phyloP scores from a whole-genome alignment of 495 filamentous ascomycete genomes.

The Bacidia rubella region DNA sequence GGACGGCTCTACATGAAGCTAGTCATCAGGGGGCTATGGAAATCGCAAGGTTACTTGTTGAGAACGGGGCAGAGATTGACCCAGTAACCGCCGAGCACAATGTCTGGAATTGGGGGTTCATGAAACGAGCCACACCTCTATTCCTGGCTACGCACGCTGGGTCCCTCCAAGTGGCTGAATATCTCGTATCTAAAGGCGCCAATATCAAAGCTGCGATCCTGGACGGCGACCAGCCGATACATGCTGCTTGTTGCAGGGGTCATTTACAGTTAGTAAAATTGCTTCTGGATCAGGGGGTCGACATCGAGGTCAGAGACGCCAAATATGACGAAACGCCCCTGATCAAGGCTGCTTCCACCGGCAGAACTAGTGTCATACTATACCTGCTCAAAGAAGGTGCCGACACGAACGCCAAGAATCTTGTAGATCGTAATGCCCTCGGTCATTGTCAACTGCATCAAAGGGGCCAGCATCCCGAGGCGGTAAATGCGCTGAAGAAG shows the following conservation, averaged over 20 bases:
- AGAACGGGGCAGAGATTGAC: slow-evolving; percentile 13
- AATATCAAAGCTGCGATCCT: neutral
- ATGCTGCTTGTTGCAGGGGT: slow-evolving; percentile 4
- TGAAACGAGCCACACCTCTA: neutral
- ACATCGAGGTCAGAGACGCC: slow-evolving; percentile 5
- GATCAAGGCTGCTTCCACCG: slow-evolving; percentile 9
- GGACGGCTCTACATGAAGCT: slow-evolving; percentile 7
- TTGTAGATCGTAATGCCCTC: slow-evolving; percentile 2
- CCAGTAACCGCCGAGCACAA: neutral
- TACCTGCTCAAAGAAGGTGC: slow-evolving; percentile 4
- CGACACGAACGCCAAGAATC: neutral
- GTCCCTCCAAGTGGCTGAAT: neutral
- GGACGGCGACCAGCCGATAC: slow-evolving; percentile 3
- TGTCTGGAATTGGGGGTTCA: neutral
- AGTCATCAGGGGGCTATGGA: neutral
- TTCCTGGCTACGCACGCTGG: neutral
- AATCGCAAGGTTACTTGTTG: slow-evolving; percentile 7
- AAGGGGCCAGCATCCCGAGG: neutral
- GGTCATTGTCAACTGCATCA: slow-evolving; percentile 5
- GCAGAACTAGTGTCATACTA: neutral
- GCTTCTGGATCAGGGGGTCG: slow-evolving; percentile 3
- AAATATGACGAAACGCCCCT: slow-evolving; percentile 6
- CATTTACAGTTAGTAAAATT: neutral
- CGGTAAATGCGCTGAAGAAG: neutral
- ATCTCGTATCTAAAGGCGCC: neutral